Evolutionary conservation across 176 grass and related monocot species (phyloP), one percentile per base, ranked within the genome.

Genomic region (bread wheat (Triticum aestivum)): DNA sequence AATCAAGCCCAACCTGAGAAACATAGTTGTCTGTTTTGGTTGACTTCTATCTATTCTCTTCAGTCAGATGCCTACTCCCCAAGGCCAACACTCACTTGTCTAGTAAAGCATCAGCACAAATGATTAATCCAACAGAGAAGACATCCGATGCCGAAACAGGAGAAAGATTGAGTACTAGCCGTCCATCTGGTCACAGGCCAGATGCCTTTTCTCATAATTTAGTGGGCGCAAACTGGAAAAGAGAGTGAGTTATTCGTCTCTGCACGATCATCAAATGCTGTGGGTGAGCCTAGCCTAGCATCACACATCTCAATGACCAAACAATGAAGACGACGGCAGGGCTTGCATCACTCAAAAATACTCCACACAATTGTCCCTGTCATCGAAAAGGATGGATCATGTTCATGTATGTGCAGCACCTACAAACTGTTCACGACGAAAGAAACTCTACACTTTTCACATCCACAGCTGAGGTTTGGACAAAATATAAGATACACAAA

Each of bases 21-120:
- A 35, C 5, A 78, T 5, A 21, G 11, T n/a, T 35, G 51, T 4
- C 27, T 12, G 52, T 11, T 61, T 23, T 24, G 76, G 11, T 15
- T 61, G 54, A 61, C 54, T 78, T 78, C 13, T 5, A 26, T 79
- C 3, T 32, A 23, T 75, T 75, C 42, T 30, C 42, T 29, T 13
- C 23, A 73, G 23, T 49, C 44, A 76, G 73, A 76, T 76, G 27
- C 47, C 73, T 76, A 76, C 73, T 76, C 5, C 73, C 73, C 73
- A 30, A 33, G 73, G 73, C 73, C 47, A 76, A 20, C 73, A 76
- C 45, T 76, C 45, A 6, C 45, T 6, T 7, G 13, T 9, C 15
- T 51, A 6, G 15, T 4, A 18, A 7, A 32, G 45, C 26, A 29
- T 76, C 47, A 76, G 18, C 27, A 21, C 24, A 76, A 20, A 76